phyloP scores from a whole-genome alignment of 2,329 filamentous ascomycete species.

The Myriosclerotinia duriaeana region DNA sequence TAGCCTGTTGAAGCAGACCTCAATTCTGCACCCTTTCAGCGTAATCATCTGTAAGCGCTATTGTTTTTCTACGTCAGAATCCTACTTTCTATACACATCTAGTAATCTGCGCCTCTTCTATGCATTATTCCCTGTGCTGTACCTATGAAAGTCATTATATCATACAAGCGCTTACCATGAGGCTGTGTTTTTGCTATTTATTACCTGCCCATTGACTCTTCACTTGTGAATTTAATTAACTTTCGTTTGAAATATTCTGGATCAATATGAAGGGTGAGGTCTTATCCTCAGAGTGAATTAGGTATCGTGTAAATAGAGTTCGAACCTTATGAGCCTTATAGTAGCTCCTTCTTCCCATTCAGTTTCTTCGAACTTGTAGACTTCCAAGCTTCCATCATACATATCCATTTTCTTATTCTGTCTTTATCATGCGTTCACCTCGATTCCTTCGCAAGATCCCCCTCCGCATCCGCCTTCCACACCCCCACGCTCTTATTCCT shows the following conservation, averaged over 20 bases:
- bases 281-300: neutral
- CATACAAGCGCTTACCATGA: neutral
- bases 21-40: neutral
- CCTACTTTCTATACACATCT: neutral
- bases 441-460: neutral
- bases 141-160: neutral
- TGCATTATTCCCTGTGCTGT: neutral
- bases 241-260: too few species aligned
- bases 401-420: neutral
- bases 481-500: neutral
- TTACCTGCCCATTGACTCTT: neutral
- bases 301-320: neutral
- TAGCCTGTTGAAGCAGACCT: too few species aligned
- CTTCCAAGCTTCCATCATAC: neutral
- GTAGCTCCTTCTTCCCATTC: neutral
- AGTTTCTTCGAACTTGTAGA: neutral
- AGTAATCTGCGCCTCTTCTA: neutral
- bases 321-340: neutral
- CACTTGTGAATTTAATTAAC: too few species aligned
- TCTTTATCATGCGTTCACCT: neutral
- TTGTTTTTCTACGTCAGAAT: neutral
- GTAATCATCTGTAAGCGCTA: conserved; percentile 1
- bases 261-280: neutral
- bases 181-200: neutral
- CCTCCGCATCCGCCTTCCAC: neutral